Evolutionary conservation across 148 eudicot species (phyloP), one percentile per base, ranked within the genome.

Genomic region (Rhododendron mucronatum): DNA sequence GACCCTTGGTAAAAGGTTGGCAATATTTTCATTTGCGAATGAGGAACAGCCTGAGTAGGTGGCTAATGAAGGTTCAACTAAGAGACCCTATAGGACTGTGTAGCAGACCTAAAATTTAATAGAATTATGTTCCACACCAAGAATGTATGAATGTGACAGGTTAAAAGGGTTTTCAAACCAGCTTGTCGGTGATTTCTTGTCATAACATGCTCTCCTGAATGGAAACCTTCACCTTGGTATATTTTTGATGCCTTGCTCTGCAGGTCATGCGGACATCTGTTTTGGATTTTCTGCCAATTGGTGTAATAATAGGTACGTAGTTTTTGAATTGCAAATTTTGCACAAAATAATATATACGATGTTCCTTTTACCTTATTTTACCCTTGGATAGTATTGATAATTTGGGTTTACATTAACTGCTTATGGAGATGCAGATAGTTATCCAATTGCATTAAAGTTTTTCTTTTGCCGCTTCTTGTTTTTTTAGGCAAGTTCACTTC

Each of bases 201-300:
- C 51, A 33, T 55, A 48, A 57, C 67, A 15, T 84, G 59, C 79
- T 37, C 23, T 26, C 23, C 75, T 55, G 74, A 26, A 51, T 53
- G 15, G 47, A 20, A 33, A 80, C 35, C 39, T 33, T 30, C 33
- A 21, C 83, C 79, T 18, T 48, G 30, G 41, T 26, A 18, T 30
- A 69, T 74, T 76, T 82, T 50, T 59, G 5, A 37, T 84, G 85
- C 82, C 87, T 84, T 73, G n/a, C 73, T 63, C 78, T 84, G 85
- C 85, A 81, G 87, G 87, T 85, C 83, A 74, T 75, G 15, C 35
- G 71, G 15, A 85, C 87, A 85, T 88, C 79, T 80, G 53, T 79
- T 44, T 45, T 61, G 87, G 77, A 79, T 61, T 80, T 81, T 53
- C 87, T 67, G 44, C 84, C 45, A 63, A 80, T 65, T 18, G 85